Base-by-base conservation (phyloP, 192 early-diverging fungal genomes). In the Gaertneriomyces semiglobifer region DNA sequence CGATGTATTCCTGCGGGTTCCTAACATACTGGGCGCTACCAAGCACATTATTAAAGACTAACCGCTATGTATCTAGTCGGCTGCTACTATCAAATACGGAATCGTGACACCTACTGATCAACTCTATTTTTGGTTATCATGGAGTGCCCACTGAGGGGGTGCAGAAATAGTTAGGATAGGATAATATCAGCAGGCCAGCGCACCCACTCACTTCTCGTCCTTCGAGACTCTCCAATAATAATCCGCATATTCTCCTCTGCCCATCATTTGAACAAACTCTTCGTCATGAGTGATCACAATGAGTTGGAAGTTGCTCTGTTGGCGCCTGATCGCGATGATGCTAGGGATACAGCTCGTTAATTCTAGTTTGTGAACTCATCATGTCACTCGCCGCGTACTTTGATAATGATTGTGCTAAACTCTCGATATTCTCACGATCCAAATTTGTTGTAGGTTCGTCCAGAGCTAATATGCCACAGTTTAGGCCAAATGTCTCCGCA, bases 361-460 rank as follows among this genome's bases (percentile, higher is more conserved):
- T 25, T 19, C 12, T 41, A 73, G 4, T 14, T 54, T 6, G 18
- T 14, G 58, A 8, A 53, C 25, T 33, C 25, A 33, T 33, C 25
- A 33, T 33, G 25, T 33, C 25, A 33, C 25, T 33, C 25, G 2
- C 38, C 14, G 58, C 77, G 74, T 83, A 92, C 87, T 81, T 74
- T 16, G 83, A 79, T 57, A 99, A 73, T 25, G 88, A 90, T 39
- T 79, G 75, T 0, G 97, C 95, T 58, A 99, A 76, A 53, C 89
- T 90, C 53, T 88, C 81, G 46, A 95, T 90, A 70, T 99, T 96
- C 20, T 76, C 82, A 3, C 84, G 77, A 73, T 99, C 97, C 7
- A 99, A 79, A 70, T 99, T 99, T 0, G 97, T 98, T 1, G 97
- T 98, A 0, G 97, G 97, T 63, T 99, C 97, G 72, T 99, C 97